Base-by-base conservation (phyloP, 1,139 yeast genomes). In the Suhomyces wounanorum region DNA sequence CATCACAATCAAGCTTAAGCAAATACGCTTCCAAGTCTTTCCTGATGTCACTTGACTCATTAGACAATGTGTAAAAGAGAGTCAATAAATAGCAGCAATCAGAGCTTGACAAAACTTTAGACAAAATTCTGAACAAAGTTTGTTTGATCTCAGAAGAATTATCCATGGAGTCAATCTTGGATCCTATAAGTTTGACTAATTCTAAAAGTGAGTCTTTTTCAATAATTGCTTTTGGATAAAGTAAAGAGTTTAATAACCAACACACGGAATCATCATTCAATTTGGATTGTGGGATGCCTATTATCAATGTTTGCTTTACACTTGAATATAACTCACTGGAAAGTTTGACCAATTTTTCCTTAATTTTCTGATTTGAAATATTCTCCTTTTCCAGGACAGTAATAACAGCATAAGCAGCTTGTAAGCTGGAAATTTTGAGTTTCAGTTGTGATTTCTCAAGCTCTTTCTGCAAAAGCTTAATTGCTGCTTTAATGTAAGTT, bases 61-160 rank as follows among this genome's bases (percentile, higher is more conserved):
- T 43, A 8, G 51, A 50, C 40, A 67, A 56, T 1, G 60, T 53
- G 49, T 61, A 56, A 49, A 54, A 67, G 43, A 67, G 59, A 37
- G 62, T 54, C 23, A 59, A 43, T 6, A 67, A 53, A 37, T 55
- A 65, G 5, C 52, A 17, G 0, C 62, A 52, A 23, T 58, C 55
- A 5, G 57, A 54, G 1, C 50, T 47, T 4, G 40, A 39, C n/a
- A 59, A 55, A 10, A 56, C 44, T 31, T 63, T 63, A 13, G 45
- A 41, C 9, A 42, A 14, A 25, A 52, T 42, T 23, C 25, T 47
- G 44, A 52, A 50, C 10, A 52, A 45, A 10, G 36, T 45, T 5
- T 28, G 35, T 11, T 47, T 49, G n/a, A 43, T 36, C 8, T 9
- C 13, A n/a, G 26, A 11, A 11, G 47, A 31, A 45, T 44, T 21